These are phyloP conservation scores for Discostella stelligeroides DNA, from an alignment of 108 stramenopile species.

Conservation along the genomic window DNA sequence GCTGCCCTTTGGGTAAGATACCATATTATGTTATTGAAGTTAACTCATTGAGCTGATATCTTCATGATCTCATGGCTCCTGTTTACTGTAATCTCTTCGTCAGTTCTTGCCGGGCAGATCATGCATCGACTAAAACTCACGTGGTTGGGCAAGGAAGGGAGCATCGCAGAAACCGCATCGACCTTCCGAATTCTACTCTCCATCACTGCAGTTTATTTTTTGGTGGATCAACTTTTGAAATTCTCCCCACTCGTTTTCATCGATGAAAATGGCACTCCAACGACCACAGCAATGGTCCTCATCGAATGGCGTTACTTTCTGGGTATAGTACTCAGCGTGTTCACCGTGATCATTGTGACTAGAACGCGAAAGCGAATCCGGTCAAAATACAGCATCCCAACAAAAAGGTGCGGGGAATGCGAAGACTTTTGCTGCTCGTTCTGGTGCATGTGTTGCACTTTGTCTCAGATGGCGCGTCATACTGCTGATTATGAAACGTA, in stretches of 20 bases:
- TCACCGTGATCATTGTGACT: constrained; percentile 42
- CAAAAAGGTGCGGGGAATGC: neutral
- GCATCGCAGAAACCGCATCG: constrained; percentile 27
- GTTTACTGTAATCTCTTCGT: neutral
- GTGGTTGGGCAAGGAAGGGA: constrained; percentile 35
- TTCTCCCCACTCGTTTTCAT: constrained; percentile 39
- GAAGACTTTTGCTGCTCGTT: constrained; percentile 65
- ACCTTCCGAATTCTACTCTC: constrained; percentile 59
- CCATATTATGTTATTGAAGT: too few species aligned
- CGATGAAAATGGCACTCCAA: neutral
- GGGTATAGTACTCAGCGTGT: constrained; percentile 25
- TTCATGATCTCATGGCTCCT: too few species aligned
- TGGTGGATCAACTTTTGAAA: constrained; percentile 34
- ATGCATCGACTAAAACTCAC: constrained; percentile 54
- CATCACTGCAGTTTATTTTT: constrained; percentile 31
- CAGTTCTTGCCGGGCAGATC: constrained; percentile 53
- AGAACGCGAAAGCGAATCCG: constrained; percentile 52
- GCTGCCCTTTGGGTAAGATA: constrained; percentile 34
- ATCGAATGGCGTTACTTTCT: constrained; percentile 12
- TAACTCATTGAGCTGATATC: too few species aligned
- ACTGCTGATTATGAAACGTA: constrained; percentile 77
- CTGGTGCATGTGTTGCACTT: constrained; percentile 68
- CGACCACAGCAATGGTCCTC: too few species aligned
- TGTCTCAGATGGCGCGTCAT: constrained; percentile 74
- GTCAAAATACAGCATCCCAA: constrained; percentile 39